Evolutionary conservation across 805 yeast genomes (phyloP).

Genomic region (Candida endomychidarum): DNA sequence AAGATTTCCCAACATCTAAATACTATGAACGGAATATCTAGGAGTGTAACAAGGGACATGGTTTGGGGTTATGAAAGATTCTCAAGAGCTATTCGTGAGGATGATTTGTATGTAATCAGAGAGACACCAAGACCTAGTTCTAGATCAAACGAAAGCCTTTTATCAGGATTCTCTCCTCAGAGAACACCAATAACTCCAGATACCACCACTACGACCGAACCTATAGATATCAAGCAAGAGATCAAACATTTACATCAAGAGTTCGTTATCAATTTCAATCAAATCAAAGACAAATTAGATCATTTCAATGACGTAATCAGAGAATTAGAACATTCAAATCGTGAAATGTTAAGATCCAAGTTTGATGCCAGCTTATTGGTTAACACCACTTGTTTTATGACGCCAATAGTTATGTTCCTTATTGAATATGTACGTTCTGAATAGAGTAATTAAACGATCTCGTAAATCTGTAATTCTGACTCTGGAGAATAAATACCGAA

Average conservation of each 20-base stretch:
- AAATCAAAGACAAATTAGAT: slow-evolving; percentile 8
- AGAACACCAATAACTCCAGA: background rate
- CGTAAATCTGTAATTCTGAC: background rate
- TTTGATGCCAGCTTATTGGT: background rate
- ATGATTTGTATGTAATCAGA: slow-evolving; percentile 3
- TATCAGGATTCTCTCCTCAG: background rate
- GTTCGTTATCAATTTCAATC: background rate
- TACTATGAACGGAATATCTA: no score
- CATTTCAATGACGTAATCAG: slow-evolving; percentile 6
- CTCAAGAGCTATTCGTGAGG: slow-evolving; percentile 1
- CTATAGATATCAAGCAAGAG: background rate
- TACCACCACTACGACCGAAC: background rate
- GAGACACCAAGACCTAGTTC: background rate
- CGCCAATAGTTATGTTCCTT: background rate
- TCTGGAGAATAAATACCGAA: no score
- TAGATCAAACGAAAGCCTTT: background rate
- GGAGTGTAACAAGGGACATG: no score
- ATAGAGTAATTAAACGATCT: background rate
- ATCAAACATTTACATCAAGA: slow-evolving; percentile 3
- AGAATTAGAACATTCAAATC: slow-evolving; percentile 4
- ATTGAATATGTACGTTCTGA: background rate
- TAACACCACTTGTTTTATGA: slow-evolving; percentile 1
- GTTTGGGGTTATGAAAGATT: slow-evolving; percentile 3
- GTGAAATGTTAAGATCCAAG: background rate
- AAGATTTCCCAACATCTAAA: no score